Evolutionary conservation across 257 asterid genomes (phyloP).

Genomic region (Solanum neorickii): DNA sequence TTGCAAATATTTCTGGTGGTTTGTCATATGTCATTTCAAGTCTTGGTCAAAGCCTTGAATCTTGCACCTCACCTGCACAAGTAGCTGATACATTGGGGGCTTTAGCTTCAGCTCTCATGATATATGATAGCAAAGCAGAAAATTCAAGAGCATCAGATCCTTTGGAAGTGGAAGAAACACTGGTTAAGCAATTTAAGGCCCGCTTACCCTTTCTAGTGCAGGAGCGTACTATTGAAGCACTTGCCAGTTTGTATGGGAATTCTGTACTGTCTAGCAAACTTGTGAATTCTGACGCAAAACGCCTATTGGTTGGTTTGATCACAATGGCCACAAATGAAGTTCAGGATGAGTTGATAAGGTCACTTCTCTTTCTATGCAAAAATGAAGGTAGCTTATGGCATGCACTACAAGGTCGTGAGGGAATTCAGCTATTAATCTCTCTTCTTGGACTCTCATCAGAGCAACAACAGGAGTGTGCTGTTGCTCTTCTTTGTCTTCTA

Average conservation of each 20-base stretch:
- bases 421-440: constrained; percentile 90
- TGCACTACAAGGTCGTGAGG: constrained; percentile 98
- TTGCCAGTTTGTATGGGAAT: constrained; percentile 96
- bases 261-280: constrained; percentile 60
- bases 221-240: constrained; percentile 97
- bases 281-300: constrained; percentile 85
- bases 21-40: constrained; percentile 87
- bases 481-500: constrained; percentile 83
- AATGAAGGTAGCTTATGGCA: constrained; percentile 89
- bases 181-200: constrained; percentile 69
- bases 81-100: constrained; percentile 97
- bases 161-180: constrained; percentile 74
- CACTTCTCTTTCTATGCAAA: constrained; percentile 80
- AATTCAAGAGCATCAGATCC: constrained; percentile 79
- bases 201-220: constrained; percentile 58
- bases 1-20: constrained; percentile 98
- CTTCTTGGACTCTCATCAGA: constrained; percentile 98
- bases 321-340: constrained; percentile 90
- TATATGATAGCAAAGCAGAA: constrained; percentile 83
- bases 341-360: constrained; percentile 81
- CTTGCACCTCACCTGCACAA: constrained; percentile 90
- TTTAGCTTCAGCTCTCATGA: constrained; percentile 96
- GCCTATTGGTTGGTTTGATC: constrained; percentile 82
- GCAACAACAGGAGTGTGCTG: constrained; percentile 99
- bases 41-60: constrained; percentile 97